A percentile compares a stretch with the other conserved stretches of the same genome.
Conservation (phyloP, 352 stramenopile species). For the Aphanomyces cochlioides region DNA sequence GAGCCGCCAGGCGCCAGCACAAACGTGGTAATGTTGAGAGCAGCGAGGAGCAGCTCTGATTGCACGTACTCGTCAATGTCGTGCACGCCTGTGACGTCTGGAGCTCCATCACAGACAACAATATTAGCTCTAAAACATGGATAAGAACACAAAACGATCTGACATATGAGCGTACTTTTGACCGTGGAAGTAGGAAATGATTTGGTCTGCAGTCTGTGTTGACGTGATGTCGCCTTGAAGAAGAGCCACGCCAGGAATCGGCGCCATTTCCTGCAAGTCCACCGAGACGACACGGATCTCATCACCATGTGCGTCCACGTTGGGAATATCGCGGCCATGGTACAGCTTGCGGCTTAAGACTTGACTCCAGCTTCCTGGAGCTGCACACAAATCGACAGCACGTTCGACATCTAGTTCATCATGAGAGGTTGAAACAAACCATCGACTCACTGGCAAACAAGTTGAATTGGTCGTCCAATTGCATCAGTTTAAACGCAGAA, state of each 20-base stretch:
- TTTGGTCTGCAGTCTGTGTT: conserved; percentile 92
- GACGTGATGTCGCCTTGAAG: conserved; percentile 97
- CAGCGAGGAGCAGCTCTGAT: conserved; percentile 93
- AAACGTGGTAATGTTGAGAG: conserved; percentile 97
- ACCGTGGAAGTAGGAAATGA: conserved; percentile 93
- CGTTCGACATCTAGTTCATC: conserved; percentile 62
- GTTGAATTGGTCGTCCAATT: conserved; percentile 97
- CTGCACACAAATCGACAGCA: conserved; percentile 97
- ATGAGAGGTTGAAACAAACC: not conserved
- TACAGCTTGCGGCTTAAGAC: conserved; percentile 92
- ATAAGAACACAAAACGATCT: not conserved
- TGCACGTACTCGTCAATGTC: conserved; percentile 99
- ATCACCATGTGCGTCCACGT: conserved; percentile 31
- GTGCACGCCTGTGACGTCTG: conserved; percentile 99
- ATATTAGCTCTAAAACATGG: conserved; percentile 77
- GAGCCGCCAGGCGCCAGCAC: conserved; percentile 90
- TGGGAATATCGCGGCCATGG: conserved; percentile 34
- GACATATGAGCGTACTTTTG: conserved; percentile 40
- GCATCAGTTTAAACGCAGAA: conserved; percentile 98
- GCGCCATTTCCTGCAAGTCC: conserved; percentile 99
- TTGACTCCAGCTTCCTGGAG: conserved; percentile 98
- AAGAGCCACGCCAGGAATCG: conserved; percentile 93
- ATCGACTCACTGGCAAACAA: conserved; percentile 21
- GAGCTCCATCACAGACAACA: conserved; percentile 98
- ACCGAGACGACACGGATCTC: conserved; percentile 86